phyloP scores from a whole-genome alignment of 495 filamentous ascomycete genomes.

The Aspergillus panamensis region DNA sequence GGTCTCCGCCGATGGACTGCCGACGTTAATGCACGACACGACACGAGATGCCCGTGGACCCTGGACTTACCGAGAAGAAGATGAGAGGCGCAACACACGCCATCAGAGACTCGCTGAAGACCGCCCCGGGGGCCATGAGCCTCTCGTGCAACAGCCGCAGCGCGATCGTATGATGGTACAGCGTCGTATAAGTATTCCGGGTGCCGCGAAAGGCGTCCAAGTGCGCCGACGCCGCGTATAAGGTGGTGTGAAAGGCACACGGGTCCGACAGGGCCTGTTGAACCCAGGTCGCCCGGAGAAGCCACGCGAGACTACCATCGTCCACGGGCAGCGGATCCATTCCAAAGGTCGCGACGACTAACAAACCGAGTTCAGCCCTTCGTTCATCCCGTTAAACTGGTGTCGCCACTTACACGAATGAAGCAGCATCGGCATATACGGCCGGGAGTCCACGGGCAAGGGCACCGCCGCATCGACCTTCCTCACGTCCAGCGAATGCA shows the following conservation, averaged over 20 bases:
- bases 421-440: slow-evolving; percentile 5
- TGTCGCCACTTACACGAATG: slow-evolving; percentile 4
- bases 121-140: not conserved
- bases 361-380: not conserved
- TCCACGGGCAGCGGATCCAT: not conserved
- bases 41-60: not conserved
- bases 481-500: not conserved
- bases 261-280: slow-evolving; percentile 1
- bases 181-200: not conserved
- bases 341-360: slow-evolving; percentile 4
- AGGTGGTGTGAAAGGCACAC: not conserved
- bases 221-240: not conserved
- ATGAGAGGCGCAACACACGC: slow-evolving; percentile 6
- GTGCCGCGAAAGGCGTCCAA: not conserved
- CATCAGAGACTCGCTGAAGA: not conserved
- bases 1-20: slow-evolving; percentile 4
- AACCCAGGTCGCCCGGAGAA: not conserved
- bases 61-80: slow-evolving; percentile 9
- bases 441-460: not conserved
- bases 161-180: slow-evolving; percentile 3
- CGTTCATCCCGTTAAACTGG: too few relatives aligned
- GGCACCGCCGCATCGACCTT: not conserved
- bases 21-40: not conserved
- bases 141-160: not conserved
- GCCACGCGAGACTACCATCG: not conserved